These are phyloP conservation scores for Candida endomychidarum DNA, from an alignment of 805 yeast genomes.

Conservation along the genomic window DNA sequence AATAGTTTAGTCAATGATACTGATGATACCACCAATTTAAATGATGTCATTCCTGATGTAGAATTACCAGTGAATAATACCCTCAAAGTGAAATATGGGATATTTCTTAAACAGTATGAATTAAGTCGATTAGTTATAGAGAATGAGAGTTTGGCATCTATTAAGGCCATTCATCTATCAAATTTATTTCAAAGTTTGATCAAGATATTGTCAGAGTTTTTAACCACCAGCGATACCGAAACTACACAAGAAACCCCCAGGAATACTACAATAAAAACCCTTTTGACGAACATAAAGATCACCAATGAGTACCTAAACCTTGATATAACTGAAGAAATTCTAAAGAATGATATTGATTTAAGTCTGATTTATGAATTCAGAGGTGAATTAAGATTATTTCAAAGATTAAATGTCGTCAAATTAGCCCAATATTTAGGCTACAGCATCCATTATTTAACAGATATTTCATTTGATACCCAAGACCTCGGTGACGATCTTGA, in stretches of 20 bases:
- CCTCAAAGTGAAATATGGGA: slow-evolving; percentile 4
- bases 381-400: slow-evolving; percentile 51
- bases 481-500: background rate
- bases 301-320: slow-evolving; percentile 7
- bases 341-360: slow-evolving; percentile 11
- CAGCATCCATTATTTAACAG: slow-evolving; percentile 18
- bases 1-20: background rate
- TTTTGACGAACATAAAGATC: background rate
- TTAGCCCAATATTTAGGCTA: slow-evolving; percentile 24
- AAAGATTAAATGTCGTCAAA: slow-evolving; percentile 42
- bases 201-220: slow-evolving; percentile 42
- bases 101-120: slow-evolving; percentile 3
- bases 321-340: slow-evolving; percentile 3
- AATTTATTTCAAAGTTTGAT: slow-evolving; percentile 37
- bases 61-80: slow-evolving; percentile 1
- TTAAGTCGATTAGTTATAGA: slow-evolving; percentile 11
- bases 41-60: slow-evolving; percentile 8
- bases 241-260: no score
- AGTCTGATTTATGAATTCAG: slow-evolving; percentile 34
- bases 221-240: no score
- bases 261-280: slow-evolving; percentile 2
- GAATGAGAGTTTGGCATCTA: slow-evolving; percentile 37
- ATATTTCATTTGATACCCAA: slow-evolving; percentile 3
- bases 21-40: background rate
- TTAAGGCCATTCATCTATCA: slow-evolving; percentile 41